These are phyloP conservation scores for Cryptosporidium felis DNA, from an alignment of 169 alveolate species.

Conservation along the genomic window DNA sequence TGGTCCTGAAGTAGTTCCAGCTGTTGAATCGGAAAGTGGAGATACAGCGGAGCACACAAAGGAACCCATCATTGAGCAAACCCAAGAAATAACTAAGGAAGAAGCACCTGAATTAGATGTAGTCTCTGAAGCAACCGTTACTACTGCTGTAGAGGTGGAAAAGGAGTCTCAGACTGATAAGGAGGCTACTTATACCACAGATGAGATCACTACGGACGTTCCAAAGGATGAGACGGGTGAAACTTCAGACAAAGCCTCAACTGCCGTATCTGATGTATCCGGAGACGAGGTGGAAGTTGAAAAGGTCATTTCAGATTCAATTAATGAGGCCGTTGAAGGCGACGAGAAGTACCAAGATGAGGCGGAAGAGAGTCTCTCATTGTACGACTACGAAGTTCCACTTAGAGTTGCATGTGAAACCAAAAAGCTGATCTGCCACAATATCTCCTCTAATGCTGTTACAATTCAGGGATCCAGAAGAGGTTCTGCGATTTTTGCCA, in stretches of 20 bases:
- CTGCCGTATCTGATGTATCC: background rate
- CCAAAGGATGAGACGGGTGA: background rate
- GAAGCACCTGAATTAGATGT: no score
- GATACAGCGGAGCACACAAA: no score
- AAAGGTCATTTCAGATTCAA: background rate
- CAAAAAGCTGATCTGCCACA: slow-evolving; percentile 33
- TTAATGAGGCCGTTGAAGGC: background rate
- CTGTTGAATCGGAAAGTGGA: no score
- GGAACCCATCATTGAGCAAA: no score
- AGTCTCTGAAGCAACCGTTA: no score
- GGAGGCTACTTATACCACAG: background rate
- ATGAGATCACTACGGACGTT: background rate
- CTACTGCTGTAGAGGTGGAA: no score
- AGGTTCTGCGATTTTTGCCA: slow-evolving; percentile 51
- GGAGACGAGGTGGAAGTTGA: background rate
- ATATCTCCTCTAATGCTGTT: slow-evolving; percentile 16
- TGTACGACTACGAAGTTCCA: slow-evolving; percentile 19
- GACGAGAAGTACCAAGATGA: slow-evolving; percentile 1
- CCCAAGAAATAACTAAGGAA: no score
- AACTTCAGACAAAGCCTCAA: background rate
- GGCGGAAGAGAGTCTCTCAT: background rate
- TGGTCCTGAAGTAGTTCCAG: no score
- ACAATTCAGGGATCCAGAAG: slow-evolving; percentile 64
- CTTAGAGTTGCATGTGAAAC: slow-evolving; percentile 29
- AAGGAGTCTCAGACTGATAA: background rate